Base-by-base conservation (phyloP, 306 rosid genomes). In the Trifolium pratense region DNA sequence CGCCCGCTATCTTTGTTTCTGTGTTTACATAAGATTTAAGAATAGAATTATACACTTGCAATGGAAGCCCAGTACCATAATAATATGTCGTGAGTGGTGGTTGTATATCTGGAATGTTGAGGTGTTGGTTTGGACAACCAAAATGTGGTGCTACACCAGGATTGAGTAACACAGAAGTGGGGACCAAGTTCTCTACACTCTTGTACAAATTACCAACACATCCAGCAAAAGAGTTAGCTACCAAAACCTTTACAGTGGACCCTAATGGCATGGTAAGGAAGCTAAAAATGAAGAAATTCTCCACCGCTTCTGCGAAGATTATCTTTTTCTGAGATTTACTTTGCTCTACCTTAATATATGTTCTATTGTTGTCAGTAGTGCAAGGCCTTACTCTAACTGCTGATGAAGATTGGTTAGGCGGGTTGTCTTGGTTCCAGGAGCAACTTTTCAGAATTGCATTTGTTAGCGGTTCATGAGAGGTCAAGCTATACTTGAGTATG, bases 241-340 rank as follows among this genome's bases (percentile, higher is more conserved):
- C 67, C 73, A 78, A 52, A 63, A 62, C 60, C 42, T 70, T 62
- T 64, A 70, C 29, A 40, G 62, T 42, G 11, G 58, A 71, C 15
- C 78, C 79, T 31, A 79, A 17, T 15, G 74, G 75, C 6, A 79
- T 66, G 17, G 69, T 6, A n/a, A 79, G 79, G 26, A 79, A 66
- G 58, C 75, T 66, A 73, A 79, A 59, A 4, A 79, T 21, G 1
- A 21, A 21, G 25, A 21, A 21, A 73, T 52, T 67, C 69, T 59
- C 48, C 75, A 7, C 16, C 20, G 37, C 60, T 78, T 78, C 75
- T 45, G 65, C 71, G 17, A 60, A 79, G 6, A 58, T 16, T 63
- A 78, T 29, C 56, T 64, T 78, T 7, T 63, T 53, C 14, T 64
- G 67, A 18, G 66, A 78, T 56, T 71, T 71, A 31, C 82, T 71